These are phyloP conservation scores for Maudiozyma pseudohumilis DNA, from an alignment of 805 yeast genomes.

Conservation along the genomic window DNA sequence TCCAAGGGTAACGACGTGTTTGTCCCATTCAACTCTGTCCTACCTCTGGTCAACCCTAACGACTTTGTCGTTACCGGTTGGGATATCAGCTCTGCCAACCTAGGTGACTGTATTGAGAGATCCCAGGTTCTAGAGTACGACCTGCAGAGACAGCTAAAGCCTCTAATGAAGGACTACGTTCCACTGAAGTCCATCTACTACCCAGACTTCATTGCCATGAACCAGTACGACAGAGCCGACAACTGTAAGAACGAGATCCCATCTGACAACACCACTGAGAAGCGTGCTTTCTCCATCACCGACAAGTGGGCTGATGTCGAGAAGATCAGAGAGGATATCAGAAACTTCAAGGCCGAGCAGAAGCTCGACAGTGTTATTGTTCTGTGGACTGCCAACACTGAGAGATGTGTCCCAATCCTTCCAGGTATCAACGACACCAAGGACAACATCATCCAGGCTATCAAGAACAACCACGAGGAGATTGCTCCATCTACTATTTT, in stretches of 20 bases:
- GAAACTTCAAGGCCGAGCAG: conserved; percentile 62
- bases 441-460: conserved; percentile 62
- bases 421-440: conserved; percentile 82
- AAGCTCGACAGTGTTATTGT: conserved; percentile 78
- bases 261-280: conserved; percentile 22
- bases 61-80: conserved; percentile 88
- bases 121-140: conserved; percentile 81
- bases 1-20: conserved; percentile 73
- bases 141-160: conserved; percentile 65
- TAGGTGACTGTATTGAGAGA: conserved; percentile 72
- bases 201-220: conserved; percentile 94
- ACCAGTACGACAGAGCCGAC: conserved; percentile 87
- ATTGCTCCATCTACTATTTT: conserved; percentile 89
- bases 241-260: conserved; percentile 38
- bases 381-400: conserved; percentile 96
- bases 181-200: conserved; percentile 86
- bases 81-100: conserved; percentile 73
- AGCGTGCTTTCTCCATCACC: conserved; percentile 35
- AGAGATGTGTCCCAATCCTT: conserved; percentile 72
- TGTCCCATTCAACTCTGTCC: conserved; percentile 81
- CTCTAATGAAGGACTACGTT: conserved; percentile 46
- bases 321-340: conserved; percentile 73
- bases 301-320: conserved; percentile 86
- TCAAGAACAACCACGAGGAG: conserved; percentile 73
- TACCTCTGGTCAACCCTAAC: conserved; percentile 85